These are phyloP conservation scores for Termitomyces sp. DNA, from an alignment of 768 basidiomycete species.

Conservation along the genomic window DNA sequence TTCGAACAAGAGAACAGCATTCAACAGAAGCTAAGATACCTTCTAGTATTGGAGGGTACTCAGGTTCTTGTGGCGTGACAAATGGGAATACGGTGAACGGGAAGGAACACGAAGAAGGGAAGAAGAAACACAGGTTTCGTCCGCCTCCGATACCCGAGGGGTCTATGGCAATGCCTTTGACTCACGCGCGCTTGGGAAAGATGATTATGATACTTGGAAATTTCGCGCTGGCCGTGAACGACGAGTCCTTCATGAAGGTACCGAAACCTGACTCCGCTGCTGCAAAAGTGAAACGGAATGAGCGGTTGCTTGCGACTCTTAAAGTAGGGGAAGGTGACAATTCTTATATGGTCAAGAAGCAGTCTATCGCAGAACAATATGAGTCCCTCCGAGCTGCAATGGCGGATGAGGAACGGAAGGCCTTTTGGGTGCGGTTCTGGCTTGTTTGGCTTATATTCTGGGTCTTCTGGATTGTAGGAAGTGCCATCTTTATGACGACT, in stretches of 20 bases:
- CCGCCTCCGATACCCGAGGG: constrained; percentile 8
- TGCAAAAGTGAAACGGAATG: background rate
- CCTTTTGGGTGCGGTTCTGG: constrained; percentile 49
- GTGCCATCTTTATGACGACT: constrained; percentile 60
- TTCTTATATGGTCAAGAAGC: background rate
- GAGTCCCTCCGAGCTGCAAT: constrained; percentile 23
- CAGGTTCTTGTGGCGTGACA: background rate
- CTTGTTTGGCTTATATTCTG: constrained; percentile 60
- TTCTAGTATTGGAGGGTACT: background rate
- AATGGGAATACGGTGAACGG: background rate
- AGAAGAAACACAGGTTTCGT: background rate
- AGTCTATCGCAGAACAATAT: constrained; percentile 22
- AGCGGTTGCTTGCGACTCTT: background rate
- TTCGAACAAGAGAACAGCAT: constrained; percentile 1
- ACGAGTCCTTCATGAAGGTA: constrained; percentile 8
- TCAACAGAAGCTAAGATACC: background rate
- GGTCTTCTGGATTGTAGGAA: constrained; percentile 78
- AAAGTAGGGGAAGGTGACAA: background rate
- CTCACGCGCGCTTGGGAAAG: constrained; percentile 50
- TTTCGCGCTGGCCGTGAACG: constrained; percentile 37
- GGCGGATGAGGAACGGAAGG: constrained; percentile 43
- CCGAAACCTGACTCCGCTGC: constrained; percentile 5
- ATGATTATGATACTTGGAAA: constrained; percentile 53
- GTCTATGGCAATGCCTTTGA: constrained; percentile 28
- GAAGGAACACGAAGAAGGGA: background rate